Base-by-base conservation (phyloP, 345 rosid genomes). In the Lumnitzera racemosa region DNA sequence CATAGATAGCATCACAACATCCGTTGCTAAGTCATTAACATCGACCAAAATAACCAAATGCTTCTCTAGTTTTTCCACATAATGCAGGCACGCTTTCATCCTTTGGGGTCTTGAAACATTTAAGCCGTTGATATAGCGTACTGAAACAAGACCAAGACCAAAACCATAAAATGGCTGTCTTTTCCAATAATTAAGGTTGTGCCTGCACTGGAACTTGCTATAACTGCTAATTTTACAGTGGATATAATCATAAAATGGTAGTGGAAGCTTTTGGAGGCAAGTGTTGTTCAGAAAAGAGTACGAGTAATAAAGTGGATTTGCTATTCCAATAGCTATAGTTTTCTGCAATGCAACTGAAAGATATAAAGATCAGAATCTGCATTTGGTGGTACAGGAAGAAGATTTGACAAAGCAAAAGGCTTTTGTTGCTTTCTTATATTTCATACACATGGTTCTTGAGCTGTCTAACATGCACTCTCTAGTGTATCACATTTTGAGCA, bases 121-220 rank as follows among this genome's bases (percentile, higher is more conserved):
- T 61, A 76, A 12, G 57, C 97, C 97, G 66, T 78, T 70, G 31
- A 84, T 74, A 67, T 74, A 81, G 73, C 99, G 89, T n/a, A 96
- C 97, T 59, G 99, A 85, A 57, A 97, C 99, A 36, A 88, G 84
- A 57, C 99, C 99, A 36, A 88, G 84, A 51, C 97, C 99, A 15
- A 90, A 90, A 29, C 72, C 96, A 57, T 90, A 90, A 74, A 90
- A 94, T 7, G 96, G 89, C 25, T 69, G 80, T 86, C 80, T 20
- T 20, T 83, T 78, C 97, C 97, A 94, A 89, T 90, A 94, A 41
- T 80, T 83, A 68, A 55, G 75, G 64, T 94, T 90, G 76, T 90
- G 97, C 73, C 78, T 80, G 64, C 99, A 94, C 70, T 88, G 80
- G 51, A 67, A 89, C 47, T 76, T 71, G 51, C 85, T 57, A 53